These are phyloP conservation scores for Ophiostoma novo-ulmi DNA, from an alignment of 2,329 filamentous ascomycete species.

Conservation along the genomic window DNA sequence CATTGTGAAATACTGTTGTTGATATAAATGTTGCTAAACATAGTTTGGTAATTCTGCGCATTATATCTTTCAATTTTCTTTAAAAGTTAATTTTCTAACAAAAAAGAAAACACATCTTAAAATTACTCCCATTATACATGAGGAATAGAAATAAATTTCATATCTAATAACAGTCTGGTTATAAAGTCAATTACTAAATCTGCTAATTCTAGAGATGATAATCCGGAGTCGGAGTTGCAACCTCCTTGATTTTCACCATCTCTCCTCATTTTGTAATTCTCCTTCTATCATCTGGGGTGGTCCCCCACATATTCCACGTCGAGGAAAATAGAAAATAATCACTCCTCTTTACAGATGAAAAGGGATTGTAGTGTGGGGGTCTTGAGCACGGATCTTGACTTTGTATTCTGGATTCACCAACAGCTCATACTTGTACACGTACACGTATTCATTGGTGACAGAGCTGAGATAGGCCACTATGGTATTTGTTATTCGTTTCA, in stretches of 20 bases:
- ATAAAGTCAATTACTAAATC: too few species aligned
- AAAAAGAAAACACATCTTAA: too few species aligned
- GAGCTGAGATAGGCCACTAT: background rate
- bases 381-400: background rate
- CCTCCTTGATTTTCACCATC: background rate
- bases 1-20: background rate
- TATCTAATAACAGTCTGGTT: too few species aligned
- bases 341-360: background rate
- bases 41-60: too few species aligned
- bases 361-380: background rate
- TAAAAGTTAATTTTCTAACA: too few species aligned
- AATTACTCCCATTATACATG: too few species aligned
- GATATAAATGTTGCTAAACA: too few species aligned
- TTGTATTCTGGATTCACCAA: background rate
- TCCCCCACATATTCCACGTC: conserved; percentile 6
- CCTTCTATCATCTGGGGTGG: background rate
- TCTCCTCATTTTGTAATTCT: background rate
- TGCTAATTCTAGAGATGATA: background rate
- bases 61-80: too few species aligned
- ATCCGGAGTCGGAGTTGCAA: background rate
- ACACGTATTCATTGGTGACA: background rate
- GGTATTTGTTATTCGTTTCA: background rate
- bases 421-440: background rate
- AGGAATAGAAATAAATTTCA: too few species aligned
- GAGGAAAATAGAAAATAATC: background rate